Conservation (phyloP, 2,329 filamentous ascomycete species). For the Ascochyta pisi region DNA sequence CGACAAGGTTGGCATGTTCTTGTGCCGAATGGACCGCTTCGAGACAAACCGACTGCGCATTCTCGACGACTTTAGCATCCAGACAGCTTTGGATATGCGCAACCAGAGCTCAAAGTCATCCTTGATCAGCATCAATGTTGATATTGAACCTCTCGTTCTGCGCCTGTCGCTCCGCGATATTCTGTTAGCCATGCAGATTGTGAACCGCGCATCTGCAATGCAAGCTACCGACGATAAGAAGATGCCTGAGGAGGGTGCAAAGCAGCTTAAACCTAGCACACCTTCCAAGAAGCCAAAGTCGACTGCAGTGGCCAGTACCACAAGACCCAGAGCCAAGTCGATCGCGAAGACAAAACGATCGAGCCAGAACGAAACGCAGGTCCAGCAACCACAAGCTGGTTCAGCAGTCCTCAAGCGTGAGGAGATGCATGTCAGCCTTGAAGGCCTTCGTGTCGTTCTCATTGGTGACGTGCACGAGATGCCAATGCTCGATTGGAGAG, state of each 20-base stretch:
- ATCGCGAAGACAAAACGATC: slow-evolving; percentile 52
- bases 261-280: slow-evolving; percentile 62
- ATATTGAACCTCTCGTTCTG: slow-evolving; percentile 89
- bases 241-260: slow-evolving; percentile 58
- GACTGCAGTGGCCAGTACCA: slow-evolving; percentile 53
- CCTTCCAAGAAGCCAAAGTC: slow-evolving; percentile 57
- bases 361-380: slow-evolving; percentile 63
- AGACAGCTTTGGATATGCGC: slow-evolving; percentile 82
- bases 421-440: slow-evolving; percentile 83
- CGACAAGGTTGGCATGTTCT: slow-evolving; percentile 94
- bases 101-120: slow-evolving; percentile 65
- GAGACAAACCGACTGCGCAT: slow-evolving; percentile 90
- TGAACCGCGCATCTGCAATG: slow-evolving; percentile 88
- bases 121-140: slow-evolving; percentile 79
- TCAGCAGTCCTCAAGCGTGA: slow-evolving; percentile 71
- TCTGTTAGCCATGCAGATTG: slow-evolving; percentile 88
- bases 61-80: slow-evolving; percentile 93
- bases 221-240: slow-evolving; percentile 63
- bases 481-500: slow-evolving; percentile 89
- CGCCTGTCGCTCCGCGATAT: slow-evolving; percentile 94
- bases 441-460: slow-evolving; percentile 88
- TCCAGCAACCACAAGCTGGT: slow-evolving; percentile 60
- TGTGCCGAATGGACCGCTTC: slow-evolving; percentile 98
- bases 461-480: slow-evolving; percentile 97
- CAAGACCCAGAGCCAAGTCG: slow-evolving; percentile 56